These are phyloP conservation scores for Eucalyptus cloeziana DNA, from an alignment of 345 rosid species.

Conservation along the genomic window DNA sequence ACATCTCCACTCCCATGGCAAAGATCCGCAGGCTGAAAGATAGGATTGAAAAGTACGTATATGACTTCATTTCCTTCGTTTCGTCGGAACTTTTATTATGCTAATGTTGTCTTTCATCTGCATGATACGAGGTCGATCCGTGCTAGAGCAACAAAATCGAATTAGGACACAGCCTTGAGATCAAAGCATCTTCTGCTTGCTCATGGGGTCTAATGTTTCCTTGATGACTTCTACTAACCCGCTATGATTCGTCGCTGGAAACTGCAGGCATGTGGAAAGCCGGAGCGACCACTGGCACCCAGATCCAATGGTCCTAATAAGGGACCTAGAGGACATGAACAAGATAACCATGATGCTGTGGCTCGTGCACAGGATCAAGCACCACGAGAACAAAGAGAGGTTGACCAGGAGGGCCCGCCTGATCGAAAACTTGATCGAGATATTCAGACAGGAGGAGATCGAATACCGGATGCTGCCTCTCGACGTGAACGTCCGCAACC, in stretches of 20 bases:
- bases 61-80: not conserved
- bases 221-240: not conserved
- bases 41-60: conserved; percentile 10
- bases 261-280: conserved; percentile 14
- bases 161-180: not conserved
- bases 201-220: not conserved
- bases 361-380: conserved; percentile 14
- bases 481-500: conserved; percentile 21
- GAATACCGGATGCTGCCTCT: conserved; percentile 28
- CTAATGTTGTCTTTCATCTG: not conserved
- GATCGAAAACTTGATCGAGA: conserved; percentile 19
- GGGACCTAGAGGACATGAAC: conserved; percentile 42
- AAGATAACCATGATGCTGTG: conserved; percentile 11
- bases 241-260: not conserved
- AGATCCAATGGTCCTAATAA: not conserved
- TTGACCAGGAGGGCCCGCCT: conserved; percentile 9
- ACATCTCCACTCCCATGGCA: conserved; percentile 32
- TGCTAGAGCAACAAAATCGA: not conserved
- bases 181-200: not conserved
- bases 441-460: conserved; percentile 18
- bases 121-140: not conserved
- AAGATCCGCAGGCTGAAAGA: conserved; percentile 14
- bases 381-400: conserved; percentile 14
- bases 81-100: not conserved
- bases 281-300: conserved; percentile 20